Conservation (phyloP, 495 filamentous ascomycete species). For the Daldinia concentrica region DNA sequence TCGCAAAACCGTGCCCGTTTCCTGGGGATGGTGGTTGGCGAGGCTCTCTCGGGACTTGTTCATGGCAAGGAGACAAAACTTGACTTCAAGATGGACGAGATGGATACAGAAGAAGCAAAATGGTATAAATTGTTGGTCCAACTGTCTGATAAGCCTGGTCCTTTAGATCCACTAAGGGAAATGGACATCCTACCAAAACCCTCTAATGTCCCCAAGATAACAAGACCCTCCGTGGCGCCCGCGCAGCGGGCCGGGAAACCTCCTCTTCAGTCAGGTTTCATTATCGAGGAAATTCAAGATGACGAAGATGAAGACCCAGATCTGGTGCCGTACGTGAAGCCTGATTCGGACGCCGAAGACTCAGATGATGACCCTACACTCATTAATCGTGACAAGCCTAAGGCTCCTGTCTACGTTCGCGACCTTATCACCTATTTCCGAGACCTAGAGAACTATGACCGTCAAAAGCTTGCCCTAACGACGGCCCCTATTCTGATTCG, state of each 20-base stretch:
- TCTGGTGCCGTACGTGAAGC: slow-evolving; percentile 84
- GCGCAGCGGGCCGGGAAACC: slow-evolving; percentile 39
- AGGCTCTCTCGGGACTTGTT: slow-evolving; percentile 79
- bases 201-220: slow-evolving; percentile 17
- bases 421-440: slow-evolving; percentile 82
- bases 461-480: slow-evolving; percentile 78
- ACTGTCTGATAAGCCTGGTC: slow-evolving; percentile 71
- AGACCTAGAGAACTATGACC: slow-evolving; percentile 84
- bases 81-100: slow-evolving; percentile 86
- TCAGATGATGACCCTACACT: slow-evolving; percentile 91
- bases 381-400: slow-evolving; percentile 81
- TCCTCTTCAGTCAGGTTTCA: slow-evolving; percentile 52
- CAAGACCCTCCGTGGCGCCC: slow-evolving; percentile 37
- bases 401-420: slow-evolving; percentile 89
- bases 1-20: slow-evolving; percentile 79
- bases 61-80: slow-evolving; percentile 77
- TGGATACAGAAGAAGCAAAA: slow-evolving; percentile 71
- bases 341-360: slow-evolving; percentile 91
- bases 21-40: slow-evolving; percentile 90
- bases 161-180: slow-evolving; percentile 53
- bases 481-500: slow-evolving; percentile 84
- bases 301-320: slow-evolving; percentile 74
- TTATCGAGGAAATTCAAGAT: slow-evolving; percentile 75
- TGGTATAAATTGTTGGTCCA: slow-evolving; percentile 78
- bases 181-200: slow-evolving; percentile 24